Evolutionary conservation across 176 grass and related monocot genomes (phyloP), one percentile per base, ranked within the genome.

Genomic region (Oryza meridionalis): DNA sequence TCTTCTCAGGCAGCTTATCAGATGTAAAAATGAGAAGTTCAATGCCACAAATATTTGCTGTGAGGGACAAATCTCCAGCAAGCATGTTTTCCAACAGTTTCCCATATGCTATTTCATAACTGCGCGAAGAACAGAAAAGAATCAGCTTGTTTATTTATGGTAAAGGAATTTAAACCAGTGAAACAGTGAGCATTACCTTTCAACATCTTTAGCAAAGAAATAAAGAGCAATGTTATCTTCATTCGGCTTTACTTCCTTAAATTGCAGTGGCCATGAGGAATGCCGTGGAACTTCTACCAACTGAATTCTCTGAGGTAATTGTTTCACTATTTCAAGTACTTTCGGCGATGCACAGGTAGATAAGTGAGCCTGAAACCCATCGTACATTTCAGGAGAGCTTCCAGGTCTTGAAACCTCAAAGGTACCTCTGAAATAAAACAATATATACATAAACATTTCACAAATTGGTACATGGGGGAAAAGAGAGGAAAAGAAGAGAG

Each of bases 1-100:
- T 89, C 59, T 73, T 86, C 73, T 87, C 81, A 29, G 93, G 89
- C 81, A 99, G 87, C 72, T 92, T 92, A 88, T 93, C 85, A 68
- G 97, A 99, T n/a, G 93, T 65, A 62, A 99, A 99, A 80, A 99
- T 96, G 76, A 99, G 88, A 77, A 99, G 91, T 76, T 96, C 88
- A 73, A 67, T 63, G 33, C 81, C 89, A 71, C 55, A 53, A 88
- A 99, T 88, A 73, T 86, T 81, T 65, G 91, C 84, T 90, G 68
- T 91, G 21, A 99, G 88, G 66, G 88, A 91, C 75, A 91, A 86
- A 87, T 99, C 91, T 86, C 88, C 82, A 90, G 68, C 77, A 79
- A 91, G 66, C 81, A 94, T 87, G 79, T 68, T 88, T 65, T 86
- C 90, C 91, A 99, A 77, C 37, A 99, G 88, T 89, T 88, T 94